Evolutionary conservation across 441 rosid species (phyloP), one percentile per base, ranked within the genome.

Genomic region (Codiaeum variegatum): DNA sequence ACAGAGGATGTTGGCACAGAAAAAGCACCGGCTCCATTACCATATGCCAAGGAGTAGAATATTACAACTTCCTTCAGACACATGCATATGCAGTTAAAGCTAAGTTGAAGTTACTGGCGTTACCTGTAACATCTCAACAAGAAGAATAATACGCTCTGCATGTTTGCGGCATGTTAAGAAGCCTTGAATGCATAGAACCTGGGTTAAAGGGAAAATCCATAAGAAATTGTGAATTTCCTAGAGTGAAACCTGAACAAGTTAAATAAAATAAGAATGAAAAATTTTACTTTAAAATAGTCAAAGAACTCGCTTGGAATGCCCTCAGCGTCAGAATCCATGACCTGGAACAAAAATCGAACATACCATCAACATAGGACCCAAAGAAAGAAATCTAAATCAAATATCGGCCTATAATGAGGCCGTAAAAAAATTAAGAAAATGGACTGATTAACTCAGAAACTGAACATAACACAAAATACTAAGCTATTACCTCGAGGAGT

Each of bases 71-170:
- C 26, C 40, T 34, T 18, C 9, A 1, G 0, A 6, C 26, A 38
- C 42, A 38, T 32, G 6, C n/a, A 16, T 3, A 16, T 31, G 26
- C 24, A 71, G 29, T 26, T 34, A 31, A 54, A 46, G 60, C 34
- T 51, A 28, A 54, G 29, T 31, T 55, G 34, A 28, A 32, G 47
- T 71, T 67, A 74, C 66, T 21, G 5, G 60, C 42, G 28, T 75
- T 82, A 92, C 99, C 97, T 91, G 98, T 87, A 95, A 83, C 99
- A 95, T 95, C 89, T 95, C 99, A 71, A 90, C 96, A 28, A 95
- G 92, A 68, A 95, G 96, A 79, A 95, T 90, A 77, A 93, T 80
- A 66, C 97, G 92, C 76, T 95, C 99, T 0, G 98, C 99, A 75
- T 95, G 99, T 84, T 95, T 95, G 66, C 99, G 87, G 70, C 99